Evolutionary conservation across 345 rosid species (phyloP), one percentile per base, ranked within the genome.

Genomic region (Gossypium longicalyx): DNA sequence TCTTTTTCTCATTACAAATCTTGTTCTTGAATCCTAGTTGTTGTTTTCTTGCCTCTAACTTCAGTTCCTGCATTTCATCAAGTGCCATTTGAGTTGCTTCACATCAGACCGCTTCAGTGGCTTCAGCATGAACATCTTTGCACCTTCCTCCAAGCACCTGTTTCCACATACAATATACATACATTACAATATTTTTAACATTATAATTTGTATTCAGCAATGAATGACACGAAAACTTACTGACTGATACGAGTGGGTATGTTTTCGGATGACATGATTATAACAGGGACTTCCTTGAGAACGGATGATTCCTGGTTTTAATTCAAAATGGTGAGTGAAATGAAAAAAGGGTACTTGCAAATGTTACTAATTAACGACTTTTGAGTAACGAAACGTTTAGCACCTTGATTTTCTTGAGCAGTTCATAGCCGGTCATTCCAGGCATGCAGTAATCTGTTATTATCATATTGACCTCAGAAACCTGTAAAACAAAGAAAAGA

Each of bases 91-190:
- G 45, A 93, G 73, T 68, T 87, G 82, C 84, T 83, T 82, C 29
- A 91, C 91, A 75, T 94, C 98, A 2, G 94, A 84, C 58, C 75
- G 87, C 69, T 90, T 91, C 67, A 91, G 82, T 0, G 97, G 98
- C 87, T 94, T 91, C 67, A 89, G 83, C 85, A 91, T 88, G 83
- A 91, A 94, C 89, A 86, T 89, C 56, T 94, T 87, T n/a, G 98
- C 97, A 51, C 98, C 98, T 75, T 89, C 93, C 64, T 87, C 87
- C 74, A 94, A 79, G 77, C 98, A 94, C 81, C 94, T 89, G 81
- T 19, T 22, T 5, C 11, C 3, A 20, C 7, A 38, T 6, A 12
- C 16, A 58, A 11, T 22, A 58, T 56, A 3, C 9, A 2, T n/a
- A 20, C 29, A 20, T 20, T 2, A 57, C 20, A 20, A 57, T 57